Base-by-base conservation (phyloP, 108 stramenopile species). In the Asterionellopsis glacialis region DNA sequence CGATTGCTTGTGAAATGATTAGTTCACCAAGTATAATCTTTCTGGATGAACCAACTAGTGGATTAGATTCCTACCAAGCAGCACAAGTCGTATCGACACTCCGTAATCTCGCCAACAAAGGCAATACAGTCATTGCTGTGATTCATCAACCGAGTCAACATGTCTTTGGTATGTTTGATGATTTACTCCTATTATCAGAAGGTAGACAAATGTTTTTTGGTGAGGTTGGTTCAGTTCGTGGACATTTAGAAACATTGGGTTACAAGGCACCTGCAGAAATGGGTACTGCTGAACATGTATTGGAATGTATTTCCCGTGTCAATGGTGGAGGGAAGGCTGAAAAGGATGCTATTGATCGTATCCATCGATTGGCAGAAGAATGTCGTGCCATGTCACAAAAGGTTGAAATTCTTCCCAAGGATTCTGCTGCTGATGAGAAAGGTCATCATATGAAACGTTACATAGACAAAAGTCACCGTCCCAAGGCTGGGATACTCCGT, bases 101-200 rank as follows among this genome's bases (percentile, higher is more conserved):
- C 21, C 65, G 84, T 23, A 73, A 78, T 38, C 76, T 94, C 22
- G 91, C 92, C 9, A 83, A 91, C 68, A 38, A 67, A 38, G 87
- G 87, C 13, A 84, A 91, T 60, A 93, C 90, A 10, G 66, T 96
- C 40, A 62, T 96, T 26, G 76, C 87, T 7, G 90, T 91, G 2
- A 93, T 96, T 63, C 95, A 96, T 69, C 95, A 96, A 61, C 93
- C 93, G 11, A 76, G 78, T 45, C 85, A 87, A 49, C 81, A 84
- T 14, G 81, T 85, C 26, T 94, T 90, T 67, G 61, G 59, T 7
- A 60, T 83, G n/a, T 94, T 94, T 73, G 93, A 94, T 56, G 87
- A 94, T 62, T 69, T 94, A 12, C 62, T 94, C 11, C 76, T 94
- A 15, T 60, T 94, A 9, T 80, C 78, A n/a, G 93, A 94, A 55